Evolutionary conservation across 768 basidiomycete species (phyloP).

Genomic region (Lactarius tabidus): DNA sequence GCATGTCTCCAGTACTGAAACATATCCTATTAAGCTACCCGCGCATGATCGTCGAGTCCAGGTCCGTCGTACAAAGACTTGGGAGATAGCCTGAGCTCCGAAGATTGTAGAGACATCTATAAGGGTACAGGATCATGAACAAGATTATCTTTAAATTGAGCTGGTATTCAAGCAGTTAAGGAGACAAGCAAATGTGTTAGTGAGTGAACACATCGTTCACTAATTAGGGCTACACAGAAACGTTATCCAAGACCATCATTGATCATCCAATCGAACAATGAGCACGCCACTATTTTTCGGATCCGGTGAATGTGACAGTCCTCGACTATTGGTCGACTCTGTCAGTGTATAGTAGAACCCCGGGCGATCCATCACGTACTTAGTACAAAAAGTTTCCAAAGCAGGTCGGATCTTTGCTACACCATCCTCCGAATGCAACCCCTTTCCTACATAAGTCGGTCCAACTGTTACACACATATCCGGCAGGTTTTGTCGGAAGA

Average conservation of each 20-base stretch:
- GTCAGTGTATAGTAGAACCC: neutral
- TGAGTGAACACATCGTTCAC: neutral
- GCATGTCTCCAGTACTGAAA: neutral
- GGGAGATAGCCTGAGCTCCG: no score
- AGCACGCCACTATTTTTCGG: constrained; percentile 8
- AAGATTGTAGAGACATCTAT: no score
- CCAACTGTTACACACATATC: neutral
- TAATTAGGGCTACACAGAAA: neutral
- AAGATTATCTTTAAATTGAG: neutral
- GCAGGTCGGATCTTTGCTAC: constrained; percentile 14
- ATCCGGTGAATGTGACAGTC: neutral
- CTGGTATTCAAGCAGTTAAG: neutral
- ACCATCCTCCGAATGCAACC: constrained; percentile 4
- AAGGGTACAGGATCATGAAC: no score
- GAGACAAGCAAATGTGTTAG: neutral
- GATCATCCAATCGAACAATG: neutral
- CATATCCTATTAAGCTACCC: no score
- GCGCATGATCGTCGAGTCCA: no score
- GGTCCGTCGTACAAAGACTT: no score
- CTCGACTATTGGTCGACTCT: neutral
- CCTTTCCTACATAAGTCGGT: constrained; percentile 1
- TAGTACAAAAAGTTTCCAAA: neutral
- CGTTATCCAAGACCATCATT: no score
- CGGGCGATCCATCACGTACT: constrained; percentile 1
- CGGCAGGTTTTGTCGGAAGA: neutral